A percentile compares a stretch with the other conserved stretches of the same genome.
These are phyloP conservation scores for Hordeum marinum DNA, from an alignment of 176 grass and related monocot species.

Conservation along the genomic window DNA sequence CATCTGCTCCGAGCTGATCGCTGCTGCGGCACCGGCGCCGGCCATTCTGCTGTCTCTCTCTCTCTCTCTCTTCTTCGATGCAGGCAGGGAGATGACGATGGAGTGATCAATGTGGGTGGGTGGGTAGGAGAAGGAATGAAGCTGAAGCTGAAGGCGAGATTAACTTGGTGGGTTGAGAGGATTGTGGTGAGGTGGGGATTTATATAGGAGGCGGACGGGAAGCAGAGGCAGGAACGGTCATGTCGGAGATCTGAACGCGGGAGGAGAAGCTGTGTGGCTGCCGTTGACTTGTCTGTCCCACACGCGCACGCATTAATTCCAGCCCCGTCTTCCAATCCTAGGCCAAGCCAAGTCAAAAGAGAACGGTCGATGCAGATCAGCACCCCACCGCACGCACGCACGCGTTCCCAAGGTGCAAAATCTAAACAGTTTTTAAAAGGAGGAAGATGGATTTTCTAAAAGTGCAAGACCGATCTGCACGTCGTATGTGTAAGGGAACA, in stretches of 20 bases:
- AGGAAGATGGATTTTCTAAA: neutral
- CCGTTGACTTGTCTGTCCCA: neutral
- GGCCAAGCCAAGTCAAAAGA: neutral
- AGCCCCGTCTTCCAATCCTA: neutral
- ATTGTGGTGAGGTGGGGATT: neutral
- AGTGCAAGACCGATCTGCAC: no score
- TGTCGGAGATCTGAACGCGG: constrained; percentile 6
- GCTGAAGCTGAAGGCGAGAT: neutral
- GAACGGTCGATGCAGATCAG: neutral
- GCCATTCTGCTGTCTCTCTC: neutral
- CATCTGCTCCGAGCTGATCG: constrained; percentile 41
- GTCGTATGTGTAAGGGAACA: no score
- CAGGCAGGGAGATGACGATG: no score
- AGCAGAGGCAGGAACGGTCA: neutral
- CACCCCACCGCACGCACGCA: neutral
- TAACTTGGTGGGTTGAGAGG: neutral
- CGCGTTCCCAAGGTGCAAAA: neutral
- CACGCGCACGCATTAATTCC: neutral
- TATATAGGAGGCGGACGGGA: neutral
- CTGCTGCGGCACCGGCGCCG: neutral
- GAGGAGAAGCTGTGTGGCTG: neutral
- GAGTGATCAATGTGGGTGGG: no score
- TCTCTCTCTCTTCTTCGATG: no score
- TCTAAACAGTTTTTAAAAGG: neutral
- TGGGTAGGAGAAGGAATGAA: neutral